Evolutionary conservation across 768 basidiomycete species (phyloP).

Genomic region (Pleurotus pulmonarius): DNA sequence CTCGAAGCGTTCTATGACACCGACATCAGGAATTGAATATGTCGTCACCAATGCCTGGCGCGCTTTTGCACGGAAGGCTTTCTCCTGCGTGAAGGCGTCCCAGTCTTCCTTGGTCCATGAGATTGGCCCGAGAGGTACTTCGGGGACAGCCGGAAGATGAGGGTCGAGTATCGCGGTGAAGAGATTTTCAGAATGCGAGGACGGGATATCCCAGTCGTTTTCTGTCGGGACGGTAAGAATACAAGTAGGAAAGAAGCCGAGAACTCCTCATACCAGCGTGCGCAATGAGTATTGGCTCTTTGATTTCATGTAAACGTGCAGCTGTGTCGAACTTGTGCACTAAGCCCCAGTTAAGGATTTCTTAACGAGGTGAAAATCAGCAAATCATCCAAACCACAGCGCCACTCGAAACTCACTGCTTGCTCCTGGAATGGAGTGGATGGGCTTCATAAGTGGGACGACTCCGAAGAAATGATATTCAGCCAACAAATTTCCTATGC

Average conservation of each 20-base stretch:
- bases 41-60: conserved; percentile 44
- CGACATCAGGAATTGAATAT: conserved; percentile 51
- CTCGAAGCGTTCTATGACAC: conserved; percentile 51
- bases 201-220: conserved; percentile 78
- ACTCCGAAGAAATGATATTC: conserved; percentile 66
- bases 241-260: not conserved
- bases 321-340: conserved; percentile 59
- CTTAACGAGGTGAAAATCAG: conserved; percentile 29
- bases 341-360: conserved; percentile 34
- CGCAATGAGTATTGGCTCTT: conserved; percentile 64
- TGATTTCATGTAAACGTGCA: conserved; percentile 62
- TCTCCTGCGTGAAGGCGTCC: conserved; percentile 27
- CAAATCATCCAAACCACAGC: no score
- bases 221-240: conserved; percentile 14
- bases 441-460: conserved; percentile 70
- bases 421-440: conserved; percentile 61
- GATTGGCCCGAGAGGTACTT: conserved; percentile 17
- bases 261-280: conserved; percentile 43
- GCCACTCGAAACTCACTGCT: conserved; percentile 44
- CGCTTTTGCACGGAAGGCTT: conserved; percentile 32
- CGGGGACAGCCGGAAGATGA: conserved; percentile 45
- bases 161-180: conserved; percentile 72
- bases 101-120: conserved; percentile 6
- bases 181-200: conserved; percentile 67
- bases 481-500: conserved; percentile 58